Evolutionary conservation across 139 green algal genomes (phyloP).

Genomic region (Tetraselmis chui): DNA sequence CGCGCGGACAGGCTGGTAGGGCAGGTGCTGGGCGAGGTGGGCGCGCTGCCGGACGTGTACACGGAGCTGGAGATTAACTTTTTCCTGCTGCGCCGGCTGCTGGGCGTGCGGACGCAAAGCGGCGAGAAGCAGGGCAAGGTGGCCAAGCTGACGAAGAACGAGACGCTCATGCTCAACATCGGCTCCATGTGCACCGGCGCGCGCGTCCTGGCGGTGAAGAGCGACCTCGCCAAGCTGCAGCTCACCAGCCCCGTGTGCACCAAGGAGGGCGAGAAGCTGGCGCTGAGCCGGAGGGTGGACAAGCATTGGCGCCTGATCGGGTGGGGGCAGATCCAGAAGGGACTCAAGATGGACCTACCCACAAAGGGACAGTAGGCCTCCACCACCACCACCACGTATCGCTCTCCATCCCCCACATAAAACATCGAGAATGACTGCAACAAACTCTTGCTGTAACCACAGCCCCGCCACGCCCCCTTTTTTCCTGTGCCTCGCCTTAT

Average conservation of each 20-base stretch:
- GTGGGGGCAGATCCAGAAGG: conserved; percentile 93
- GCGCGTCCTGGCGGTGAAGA: conserved; percentile 90
- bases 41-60: conserved; percentile 91
- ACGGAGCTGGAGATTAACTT: conserved; percentile 99
- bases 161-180: conserved; percentile 99
- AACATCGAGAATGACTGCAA: no score
- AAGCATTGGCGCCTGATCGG: conserved; percentile 99
- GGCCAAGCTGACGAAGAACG: conserved; percentile 91
- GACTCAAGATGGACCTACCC: conserved; percentile 59
- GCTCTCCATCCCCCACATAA: no score
- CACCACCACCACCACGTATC: no score
- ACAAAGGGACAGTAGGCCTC: no score
- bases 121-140: conserved; percentile 45
- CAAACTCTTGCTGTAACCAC: no score
- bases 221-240: conserved; percentile 97
- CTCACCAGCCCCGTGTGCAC: conserved; percentile 97
- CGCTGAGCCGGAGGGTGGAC: conserved; percentile 88
- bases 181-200: conserved; percentile 98
- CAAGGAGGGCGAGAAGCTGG: conserved; percentile 96
- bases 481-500: no score
- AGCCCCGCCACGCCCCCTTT: no score
- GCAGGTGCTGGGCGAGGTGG: conserved; percentile 93
- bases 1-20: conserved; percentile 94
- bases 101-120: conserved; percentile 89
- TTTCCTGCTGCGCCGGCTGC: conserved; percentile 92